Conservation (phyloP, 805 yeast genomes). For the Gaillardinia entomophila region DNA sequence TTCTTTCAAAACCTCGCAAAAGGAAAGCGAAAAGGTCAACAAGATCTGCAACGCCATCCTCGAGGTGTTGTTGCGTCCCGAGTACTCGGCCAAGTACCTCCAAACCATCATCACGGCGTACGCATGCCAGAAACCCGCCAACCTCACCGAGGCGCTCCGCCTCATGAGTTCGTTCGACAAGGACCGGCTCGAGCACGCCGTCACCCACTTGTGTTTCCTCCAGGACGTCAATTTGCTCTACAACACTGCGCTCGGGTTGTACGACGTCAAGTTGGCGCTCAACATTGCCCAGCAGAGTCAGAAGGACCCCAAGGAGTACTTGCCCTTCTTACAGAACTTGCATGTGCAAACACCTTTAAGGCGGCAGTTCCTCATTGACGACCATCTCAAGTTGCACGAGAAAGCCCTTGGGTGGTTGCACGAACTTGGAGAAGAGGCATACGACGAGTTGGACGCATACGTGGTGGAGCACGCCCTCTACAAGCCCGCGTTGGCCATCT, state of each 20-base stretch:
- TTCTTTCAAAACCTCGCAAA: conserved; percentile 33
- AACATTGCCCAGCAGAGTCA: conserved; percentile 93
- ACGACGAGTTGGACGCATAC: conserved; percentile 59
- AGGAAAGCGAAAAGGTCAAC: conserved; percentile 45
- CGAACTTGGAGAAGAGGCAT: conserved; percentile 34
- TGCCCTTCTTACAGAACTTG: conserved; percentile 82
- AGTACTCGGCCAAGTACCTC: conserved; percentile 51
- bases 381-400: conserved; percentile 58
- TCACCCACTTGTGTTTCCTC: conserved; percentile 83
- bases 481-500: conserved; percentile 59
- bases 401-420: conserved; percentile 66
- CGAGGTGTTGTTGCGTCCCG: conserved; percentile 45
- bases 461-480: conserved; percentile 66
- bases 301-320: conserved; percentile 94
- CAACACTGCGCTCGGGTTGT: conserved; percentile 71
- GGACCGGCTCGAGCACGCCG: conserved; percentile 47
- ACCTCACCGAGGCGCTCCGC: conserved; percentile 64
- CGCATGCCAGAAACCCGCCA: conserved; percentile 89
- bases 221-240: conserved; percentile 85
- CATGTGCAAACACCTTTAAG: conserved; percentile 63
- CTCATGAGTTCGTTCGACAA: conserved; percentile 51
- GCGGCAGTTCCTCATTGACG: conserved; percentile 73
- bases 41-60: conserved; percentile 69
- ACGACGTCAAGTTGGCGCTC: conserved; percentile 75
- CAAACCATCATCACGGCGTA: conserved; percentile 85